Percentiles rank a stretch among this genome's conserved stretches.
Evolutionary conservation across 192 early-diverging fungal species (phyloP).

Genomic region (Geranomyces variabilis): DNA sequence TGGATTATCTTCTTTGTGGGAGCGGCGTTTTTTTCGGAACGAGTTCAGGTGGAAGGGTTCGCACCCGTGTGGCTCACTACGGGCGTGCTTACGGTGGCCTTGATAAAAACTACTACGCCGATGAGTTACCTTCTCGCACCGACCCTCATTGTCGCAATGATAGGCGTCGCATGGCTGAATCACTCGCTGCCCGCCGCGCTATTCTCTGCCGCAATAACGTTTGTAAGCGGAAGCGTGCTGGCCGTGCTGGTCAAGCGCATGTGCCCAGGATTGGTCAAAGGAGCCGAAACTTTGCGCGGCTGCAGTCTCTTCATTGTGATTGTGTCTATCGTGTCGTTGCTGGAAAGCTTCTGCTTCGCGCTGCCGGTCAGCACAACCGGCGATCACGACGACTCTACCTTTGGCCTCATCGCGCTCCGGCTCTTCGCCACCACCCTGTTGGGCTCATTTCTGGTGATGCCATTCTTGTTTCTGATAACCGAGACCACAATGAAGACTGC

Average conservation of each 20-base stretch:
- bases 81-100: constrained; percentile 15
- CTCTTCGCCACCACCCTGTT: constrained; percentile 2
- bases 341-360: constrained; percentile 11
- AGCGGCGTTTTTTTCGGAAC: background rate
- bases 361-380: background rate
- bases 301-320: background rate
- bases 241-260: background rate
- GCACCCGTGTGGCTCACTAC: constrained; percentile 16
- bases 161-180: background rate
- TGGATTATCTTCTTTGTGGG: background rate
- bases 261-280: background rate
- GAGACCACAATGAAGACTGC: background rate
- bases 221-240: background rate
- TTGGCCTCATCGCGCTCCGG: background rate
- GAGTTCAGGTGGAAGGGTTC: background rate
- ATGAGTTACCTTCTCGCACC: background rate
- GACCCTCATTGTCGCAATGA: background rate
- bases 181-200: background rate
- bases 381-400: background rate
- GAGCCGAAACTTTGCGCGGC: constrained; percentile 13
- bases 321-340: background rate
- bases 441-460: constrained; percentile 8
- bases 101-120: background rate
- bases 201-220: background rate
- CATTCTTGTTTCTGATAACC: constrained; percentile 2